Evolutionary conservation across 1,284 basidiomycete species (phyloP), one percentile per base, ranked within the genome.

Genomic region (Tilletia setariae): DNA sequence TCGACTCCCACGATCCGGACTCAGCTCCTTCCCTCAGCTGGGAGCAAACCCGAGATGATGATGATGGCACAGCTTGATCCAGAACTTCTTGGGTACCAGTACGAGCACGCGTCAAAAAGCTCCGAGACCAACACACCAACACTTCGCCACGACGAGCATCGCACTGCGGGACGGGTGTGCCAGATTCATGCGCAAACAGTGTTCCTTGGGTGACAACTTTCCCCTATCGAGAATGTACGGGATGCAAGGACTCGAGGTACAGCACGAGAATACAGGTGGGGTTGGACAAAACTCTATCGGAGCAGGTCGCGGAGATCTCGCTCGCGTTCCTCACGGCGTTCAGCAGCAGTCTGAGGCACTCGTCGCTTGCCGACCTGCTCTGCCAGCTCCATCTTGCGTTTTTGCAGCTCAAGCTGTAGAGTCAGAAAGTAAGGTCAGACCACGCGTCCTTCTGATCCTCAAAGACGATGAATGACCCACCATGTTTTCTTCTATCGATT

Each of bases 401-500:
- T 75, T 62, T 82, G 80, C 64, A 82, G 51, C 40, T 69, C 76
- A 19, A 77, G 67, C 66, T 67, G 59, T n/a, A 53, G n/a, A 16
- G 15, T 23, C 28, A 2, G 43, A 63, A 35, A 35, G 19, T 15
- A 44, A 35, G 23, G 51, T 53, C 21, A 53, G 35, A 28, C 15
- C 7, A 2, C 13, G 6, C 21, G 21, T 49, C 1, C 25, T n/a
- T 40, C 13, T 21, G 53, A 56, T 49, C 13, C 28, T 13, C 43
- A 47, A 30, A 16, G 16, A 30, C 23, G 56, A 51, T 2, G 13
- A 44, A 15, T n/a, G 1, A 67, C 28, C 28, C n/a, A 77, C 69
- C 78, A 82, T 78, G 71, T 79, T 78, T 66, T 81, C 79, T 63
- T 82, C 80, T 66, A 82, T 82, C 61, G 79, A 79, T 32, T 76